Conservation (phyloP, 1,284 basidiomycete genomes). For the Inonotus obliquus region DNA sequence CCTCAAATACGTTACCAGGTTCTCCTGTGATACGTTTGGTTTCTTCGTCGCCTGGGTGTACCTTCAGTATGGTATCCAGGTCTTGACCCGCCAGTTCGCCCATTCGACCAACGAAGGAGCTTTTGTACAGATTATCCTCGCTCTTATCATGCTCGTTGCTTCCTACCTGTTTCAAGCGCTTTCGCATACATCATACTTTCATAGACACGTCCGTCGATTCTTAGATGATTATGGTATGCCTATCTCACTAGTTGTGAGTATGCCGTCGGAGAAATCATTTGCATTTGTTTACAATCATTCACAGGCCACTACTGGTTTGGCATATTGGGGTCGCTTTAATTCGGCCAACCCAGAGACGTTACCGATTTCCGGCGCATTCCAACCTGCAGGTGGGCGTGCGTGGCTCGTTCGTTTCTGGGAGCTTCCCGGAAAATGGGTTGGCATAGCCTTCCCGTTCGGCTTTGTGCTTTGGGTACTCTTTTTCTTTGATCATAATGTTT, state of each 20-base stretch:
- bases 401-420: conserved; percentile 96
- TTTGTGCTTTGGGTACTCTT: conserved; percentile 69
- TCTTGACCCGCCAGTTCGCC: conserved; percentile 72
- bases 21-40: conserved; percentile 93
- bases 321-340: conserved; percentile 83
- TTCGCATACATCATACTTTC: conserved; percentile 61
- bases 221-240: conserved; percentile 89
- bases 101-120: conserved; percentile 47
- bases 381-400: conserved; percentile 65
- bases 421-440: conserved; percentile 86
- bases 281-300: conserved; percentile 49
- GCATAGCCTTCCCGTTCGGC: conserved; percentile 74
- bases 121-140: conserved; percentile 72
- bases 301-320: conserved; percentile 56
- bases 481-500: conserved; percentile 84
- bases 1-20: conserved; percentile 82
- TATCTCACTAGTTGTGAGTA: conserved; percentile 59
- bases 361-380: conserved; percentile 66
- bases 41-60: conserved; percentile 89
- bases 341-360: conserved; percentile 59
- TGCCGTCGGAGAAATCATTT: conserved; percentile 87
- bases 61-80: conserved; percentile 85
- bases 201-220: conserved; percentile 70
- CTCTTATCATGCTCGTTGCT: conserved; percentile 68
- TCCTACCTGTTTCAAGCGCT: conserved; percentile 72